These are phyloP conservation scores for Trypanosoma mega DNA, from an alignment of 208 protist genomes.

Conservation along the genomic window DNA sequence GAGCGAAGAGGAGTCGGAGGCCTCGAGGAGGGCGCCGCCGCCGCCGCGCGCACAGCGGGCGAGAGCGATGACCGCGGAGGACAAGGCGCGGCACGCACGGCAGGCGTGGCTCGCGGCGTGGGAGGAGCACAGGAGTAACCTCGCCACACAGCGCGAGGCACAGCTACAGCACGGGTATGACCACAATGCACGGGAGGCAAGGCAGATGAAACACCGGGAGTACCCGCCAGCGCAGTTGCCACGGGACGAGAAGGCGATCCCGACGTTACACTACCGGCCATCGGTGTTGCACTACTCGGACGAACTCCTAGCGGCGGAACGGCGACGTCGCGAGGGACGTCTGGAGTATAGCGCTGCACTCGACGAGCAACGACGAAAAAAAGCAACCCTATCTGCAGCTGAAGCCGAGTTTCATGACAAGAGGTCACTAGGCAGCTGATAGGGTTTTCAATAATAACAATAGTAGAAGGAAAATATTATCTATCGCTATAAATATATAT, in stretches of 20 bases:
- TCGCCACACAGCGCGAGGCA: background rate
- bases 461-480: too few relatives aligned
- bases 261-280: too few relatives aligned
- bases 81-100: background rate
- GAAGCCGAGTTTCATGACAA: too few relatives aligned
- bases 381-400: too few relatives aligned
- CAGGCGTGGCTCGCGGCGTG: constrained; percentile 20
- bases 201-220: constrained; percentile 2
- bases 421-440: too few relatives aligned
- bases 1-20: background rate
- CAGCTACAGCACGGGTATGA: background rate
- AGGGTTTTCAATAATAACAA: too few relatives aligned
- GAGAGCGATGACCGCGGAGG: background rate
- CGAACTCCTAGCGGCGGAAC: background rate
- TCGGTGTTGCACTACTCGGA: too few relatives aligned
- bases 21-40: background rate
- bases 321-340: constrained; percentile 6
- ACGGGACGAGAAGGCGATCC: too few relatives aligned
- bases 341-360: constrained; percentile 27
- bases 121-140: constrained; percentile 9
- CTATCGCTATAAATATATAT: too few relatives aligned
- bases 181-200: background rate
- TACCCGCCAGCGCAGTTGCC: too few relatives aligned
- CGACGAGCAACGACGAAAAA: constrained; percentile 18
- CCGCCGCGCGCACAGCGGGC: background rate